Evolutionary conservation across 2,329 filamentous ascomycete genomes (phyloP).

Genomic region (Aureobasidium lini): DNA sequence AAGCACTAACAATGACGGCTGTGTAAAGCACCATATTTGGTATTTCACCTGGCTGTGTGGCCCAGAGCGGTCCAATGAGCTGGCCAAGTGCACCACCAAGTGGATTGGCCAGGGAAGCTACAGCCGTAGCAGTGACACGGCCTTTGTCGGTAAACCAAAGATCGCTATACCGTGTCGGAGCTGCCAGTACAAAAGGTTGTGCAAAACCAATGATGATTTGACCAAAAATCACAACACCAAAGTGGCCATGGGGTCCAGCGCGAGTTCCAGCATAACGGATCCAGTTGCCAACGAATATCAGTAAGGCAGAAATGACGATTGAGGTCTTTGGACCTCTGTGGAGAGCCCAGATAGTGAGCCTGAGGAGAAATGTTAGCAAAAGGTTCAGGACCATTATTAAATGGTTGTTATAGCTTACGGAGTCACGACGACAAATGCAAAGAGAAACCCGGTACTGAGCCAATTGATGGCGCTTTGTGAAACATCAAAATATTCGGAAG

Average conservation of each 20-base stretch:
- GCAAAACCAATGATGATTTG: conserved; percentile 84
- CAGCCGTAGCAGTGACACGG: conserved; percentile 77
- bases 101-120: conserved; percentile 80
- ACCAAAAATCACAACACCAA: conserved; percentile 76
- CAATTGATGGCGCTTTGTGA: conserved; percentile 78
- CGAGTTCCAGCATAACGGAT: conserved; percentile 41
- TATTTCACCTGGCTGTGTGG: conserved; percentile 54
- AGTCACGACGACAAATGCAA: conserved; percentile 67
- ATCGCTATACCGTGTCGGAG: conserved; percentile 85
- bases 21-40: conserved; percentile 80
- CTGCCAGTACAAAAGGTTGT: conserved; percentile 85
- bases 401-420: conserved; percentile 38
- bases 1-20: conserved; percentile 63
- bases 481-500: conserved; percentile 68
- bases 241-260: conserved; percentile 44
- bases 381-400: not conserved
- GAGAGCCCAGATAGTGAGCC: conserved; percentile 60
- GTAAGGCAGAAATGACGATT: conserved; percentile 63
- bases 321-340: conserved; percentile 73
- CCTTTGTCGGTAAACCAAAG: conserved; percentile 86
- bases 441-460: conserved; percentile 81
- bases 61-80: conserved; percentile 75
- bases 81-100: conserved; percentile 79
- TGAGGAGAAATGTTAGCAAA: not conserved
- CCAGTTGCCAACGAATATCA: conserved; percentile 84